These are phyloP conservation scores for Ilex aquifolium DNA, from an alignment of 257 asterid species.

Conservation along the genomic window DNA sequence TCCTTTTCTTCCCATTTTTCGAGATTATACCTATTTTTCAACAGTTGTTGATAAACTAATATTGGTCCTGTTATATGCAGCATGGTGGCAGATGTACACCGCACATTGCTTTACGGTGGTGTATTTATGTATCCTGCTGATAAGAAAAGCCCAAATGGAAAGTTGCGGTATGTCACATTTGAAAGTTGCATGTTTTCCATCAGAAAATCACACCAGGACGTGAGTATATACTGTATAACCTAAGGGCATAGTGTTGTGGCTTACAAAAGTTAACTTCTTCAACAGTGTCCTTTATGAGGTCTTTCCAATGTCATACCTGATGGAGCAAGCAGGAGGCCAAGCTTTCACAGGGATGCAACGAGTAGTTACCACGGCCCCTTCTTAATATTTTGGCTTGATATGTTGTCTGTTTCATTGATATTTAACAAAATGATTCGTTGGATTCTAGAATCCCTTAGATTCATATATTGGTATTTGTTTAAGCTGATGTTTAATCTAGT, in stretches of 20 bases:
- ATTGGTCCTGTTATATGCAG: constrained; percentile 27
- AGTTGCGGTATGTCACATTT: constrained; percentile 51
- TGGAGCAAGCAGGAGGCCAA: constrained; percentile 99
- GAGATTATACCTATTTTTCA: too few relatives aligned
- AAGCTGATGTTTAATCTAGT: too few relatives aligned
- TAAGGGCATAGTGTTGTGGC: not conserved
- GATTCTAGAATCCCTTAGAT: too few relatives aligned
- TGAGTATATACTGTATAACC: too few relatives aligned
- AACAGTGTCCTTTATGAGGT: constrained; percentile 95
- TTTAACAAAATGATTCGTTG: too few relatives aligned
- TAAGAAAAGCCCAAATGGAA: constrained; percentile 91
- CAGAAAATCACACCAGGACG: too few relatives aligned
- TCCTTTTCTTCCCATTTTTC: too few relatives aligned
- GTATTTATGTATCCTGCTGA: constrained; percentile 95
- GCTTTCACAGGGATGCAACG: constrained; percentile 84
- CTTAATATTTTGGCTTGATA: not conserved
- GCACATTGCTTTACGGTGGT: constrained; percentile 97
- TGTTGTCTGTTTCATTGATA: too few relatives aligned
- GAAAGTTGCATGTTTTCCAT: not conserved
- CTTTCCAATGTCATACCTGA: constrained; percentile 95
- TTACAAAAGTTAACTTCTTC: not conserved
- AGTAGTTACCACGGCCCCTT: constrained; percentile 30
- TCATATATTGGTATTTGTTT: too few relatives aligned
- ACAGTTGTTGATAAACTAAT: not conserved
- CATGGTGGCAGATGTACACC: constrained; percentile 99